Percentiles rank a stretch among this genome's conserved stretches.
These are phyloP conservation scores for Boletus tomentosulus DNA, from an alignment of 768 basidiomycete species.

Conservation along the genomic window DNA sequence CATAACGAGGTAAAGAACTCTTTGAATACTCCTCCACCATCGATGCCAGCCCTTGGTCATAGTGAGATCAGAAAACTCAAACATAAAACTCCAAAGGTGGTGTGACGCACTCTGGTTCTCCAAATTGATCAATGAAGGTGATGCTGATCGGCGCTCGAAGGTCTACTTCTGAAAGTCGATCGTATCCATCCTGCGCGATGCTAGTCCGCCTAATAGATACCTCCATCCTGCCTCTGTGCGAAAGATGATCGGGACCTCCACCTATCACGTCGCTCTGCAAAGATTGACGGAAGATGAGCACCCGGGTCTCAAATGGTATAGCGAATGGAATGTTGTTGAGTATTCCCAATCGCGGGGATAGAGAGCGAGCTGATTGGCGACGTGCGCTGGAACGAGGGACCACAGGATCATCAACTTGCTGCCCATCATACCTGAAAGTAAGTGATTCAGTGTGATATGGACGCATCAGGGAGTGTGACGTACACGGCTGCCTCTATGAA, in stretches of 20 bases:
- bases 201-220: constrained; percentile 51
- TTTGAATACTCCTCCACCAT: constrained; percentile 97
- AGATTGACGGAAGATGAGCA: constrained; percentile 84
- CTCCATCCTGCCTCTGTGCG: constrained; percentile 20
- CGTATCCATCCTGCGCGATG: constrained; percentile 90
- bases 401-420: constrained; percentile 37
- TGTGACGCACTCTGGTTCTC: constrained; percentile 68
- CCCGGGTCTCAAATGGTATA: constrained; percentile 89
- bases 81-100: background rate
- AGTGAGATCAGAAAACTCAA: constrained; percentile 1
- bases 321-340: constrained; percentile 96
- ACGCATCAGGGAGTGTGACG: constrained; percentile 19
- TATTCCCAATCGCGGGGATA: constrained; percentile 73
- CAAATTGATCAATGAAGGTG: constrained; percentile 88
- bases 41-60: constrained; percentile 71
- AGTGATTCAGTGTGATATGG: background rate
- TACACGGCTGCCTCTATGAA: constrained; percentile 90
- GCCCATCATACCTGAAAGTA: constrained; percentile 57
- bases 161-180: constrained; percentile 69
- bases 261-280: constrained; percentile 56
- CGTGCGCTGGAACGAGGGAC: constrained; percentile 43
- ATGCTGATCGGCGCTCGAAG: constrained; percentile 84
- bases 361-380: constrained; percentile 65
- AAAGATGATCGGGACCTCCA: constrained; percentile 15
- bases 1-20: constrained; percentile 93